A percentile compares a stretch with the other conserved stretches of the same genome.
phyloP scores from a whole-genome alignment of 768 basidiomycete species.

The Mycena crocata region DNA sequence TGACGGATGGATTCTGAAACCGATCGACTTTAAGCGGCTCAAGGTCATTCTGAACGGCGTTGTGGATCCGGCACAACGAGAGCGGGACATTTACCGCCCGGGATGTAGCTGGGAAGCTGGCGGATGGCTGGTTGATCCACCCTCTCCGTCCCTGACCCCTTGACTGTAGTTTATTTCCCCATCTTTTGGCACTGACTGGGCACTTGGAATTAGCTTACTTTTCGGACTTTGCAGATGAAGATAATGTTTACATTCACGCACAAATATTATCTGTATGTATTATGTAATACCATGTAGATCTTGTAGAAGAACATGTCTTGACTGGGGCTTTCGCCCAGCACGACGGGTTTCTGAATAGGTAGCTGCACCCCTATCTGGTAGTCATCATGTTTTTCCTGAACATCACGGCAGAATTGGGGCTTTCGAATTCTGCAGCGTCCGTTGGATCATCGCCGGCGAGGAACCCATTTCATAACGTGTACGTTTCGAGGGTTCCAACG shows the following conservation, averaged over 20 bases:
- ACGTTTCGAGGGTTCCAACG: neutral
- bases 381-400: slow-evolving; percentile 6
- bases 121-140: slow-evolving; percentile 60
- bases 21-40: slow-evolving; percentile 81
- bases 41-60: slow-evolving; percentile 69
- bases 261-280: too few species aligned
- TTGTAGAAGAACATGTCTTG: too few species aligned
- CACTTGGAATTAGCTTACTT: slow-evolving; percentile 1
- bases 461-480: neutral
- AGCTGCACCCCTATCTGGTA: too few species aligned
- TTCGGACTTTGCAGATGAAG: slow-evolving; percentile 5
- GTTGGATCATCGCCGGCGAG: neutral
- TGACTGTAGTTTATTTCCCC: neutral
- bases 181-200: neutral
- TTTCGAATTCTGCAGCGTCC: slow-evolving; percentile 9
- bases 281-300: too few species aligned
- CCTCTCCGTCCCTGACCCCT: neutral
- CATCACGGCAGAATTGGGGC: slow-evolving; percentile 7
- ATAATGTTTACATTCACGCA: too few species aligned
- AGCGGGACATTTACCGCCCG: slow-evolving; percentile 60
- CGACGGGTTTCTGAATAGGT: too few species aligned
- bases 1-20: slow-evolving; percentile 89
- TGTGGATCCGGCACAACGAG: slow-evolving; percentile 61
- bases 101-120: slow-evolving; percentile 72
- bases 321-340: too few species aligned